Evolutionary conservation across 257 asterid genomes (phyloP).

Genomic region (Fraxinus americana): DNA sequence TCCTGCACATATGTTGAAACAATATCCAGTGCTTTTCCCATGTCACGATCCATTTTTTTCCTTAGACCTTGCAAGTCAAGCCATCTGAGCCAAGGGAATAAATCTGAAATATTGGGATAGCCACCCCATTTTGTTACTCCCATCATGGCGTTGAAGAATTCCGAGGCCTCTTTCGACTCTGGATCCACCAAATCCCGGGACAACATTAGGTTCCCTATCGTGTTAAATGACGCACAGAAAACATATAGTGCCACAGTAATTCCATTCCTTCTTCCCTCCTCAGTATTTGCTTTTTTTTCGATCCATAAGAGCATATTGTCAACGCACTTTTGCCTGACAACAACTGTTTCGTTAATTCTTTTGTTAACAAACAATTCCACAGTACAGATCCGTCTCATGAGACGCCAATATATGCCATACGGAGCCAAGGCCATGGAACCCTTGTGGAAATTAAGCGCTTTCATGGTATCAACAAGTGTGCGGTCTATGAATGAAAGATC

Average conservation of each 20-base stretch:
- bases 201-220: constrained; percentile 38
- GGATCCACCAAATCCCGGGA: constrained; percentile 38
- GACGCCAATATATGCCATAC: constrained; percentile 60
- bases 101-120: constrained; percentile 37
- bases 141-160: constrained; percentile 39
- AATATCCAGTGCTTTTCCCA: constrained; percentile 26
- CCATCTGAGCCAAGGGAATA: constrained; percentile 35
- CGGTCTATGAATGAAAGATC: constrained; percentile 58
- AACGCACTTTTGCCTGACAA: constrained; percentile 38
- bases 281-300: constrained; percentile 36
- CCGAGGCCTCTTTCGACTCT: constrained; percentile 26
- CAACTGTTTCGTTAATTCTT: constrained; percentile 47
- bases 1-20: constrained; percentile 32
- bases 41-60: constrained; percentile 19
- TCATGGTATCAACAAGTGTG: constrained; percentile 38
- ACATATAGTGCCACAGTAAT: constrained; percentile 47
- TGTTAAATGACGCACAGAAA: constrained; percentile 39
- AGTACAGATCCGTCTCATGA: constrained; percentile 53
- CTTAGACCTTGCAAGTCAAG: constrained; percentile 35
- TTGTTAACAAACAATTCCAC: constrained; percentile 53
- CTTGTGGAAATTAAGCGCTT: constrained; percentile 44
- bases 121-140: constrained; percentile 36
- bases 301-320: constrained; percentile 55
- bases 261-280: constrained; percentile 10
- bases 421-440: constrained; percentile 50